Conservation (phyloP, 805 yeast species). For the Cyberlindnera petersonii region DNA sequence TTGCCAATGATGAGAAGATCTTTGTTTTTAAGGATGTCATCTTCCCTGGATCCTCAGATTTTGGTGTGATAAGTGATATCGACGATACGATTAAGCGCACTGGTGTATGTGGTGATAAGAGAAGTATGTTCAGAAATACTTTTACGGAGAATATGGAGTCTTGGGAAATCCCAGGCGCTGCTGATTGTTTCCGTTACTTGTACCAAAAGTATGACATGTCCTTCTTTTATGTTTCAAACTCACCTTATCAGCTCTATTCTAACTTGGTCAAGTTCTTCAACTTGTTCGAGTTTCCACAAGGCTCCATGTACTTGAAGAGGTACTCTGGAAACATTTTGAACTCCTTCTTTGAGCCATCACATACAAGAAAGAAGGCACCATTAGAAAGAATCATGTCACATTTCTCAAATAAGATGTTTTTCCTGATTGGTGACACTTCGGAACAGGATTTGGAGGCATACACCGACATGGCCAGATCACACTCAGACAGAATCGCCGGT, state of each 20-base stretch:
- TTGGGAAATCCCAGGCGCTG: conserved; percentile 74
- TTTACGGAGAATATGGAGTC: conserved; percentile 60
- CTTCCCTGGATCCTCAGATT: conserved; percentile 44
- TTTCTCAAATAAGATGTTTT: conserved; percentile 72
- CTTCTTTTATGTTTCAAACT: conserved; percentile 93
- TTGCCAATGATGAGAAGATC: conserved; percentile 44
- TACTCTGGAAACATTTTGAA: conserved; percentile 78
- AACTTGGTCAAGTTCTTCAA: conserved; percentile 47
- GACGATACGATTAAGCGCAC: conserved; percentile 93
- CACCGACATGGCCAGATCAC: conserved; percentile 55
- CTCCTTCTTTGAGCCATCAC: conserved; percentile 82
- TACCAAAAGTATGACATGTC: conserved; percentile 39
- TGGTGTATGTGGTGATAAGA: conserved; percentile 85
- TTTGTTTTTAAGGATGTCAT: conserved; percentile 43
- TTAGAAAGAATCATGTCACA: conserved; percentile 62
- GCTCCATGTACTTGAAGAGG: conserved; percentile 83
- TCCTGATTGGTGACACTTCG: conserved; percentile 92
- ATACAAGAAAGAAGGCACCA: conserved; percentile 69
- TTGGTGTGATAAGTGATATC: conserved; percentile 81
- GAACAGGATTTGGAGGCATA: conserved; percentile 95
- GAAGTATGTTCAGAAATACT: conserved; percentile 75
- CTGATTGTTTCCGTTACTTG: conserved; percentile 64
- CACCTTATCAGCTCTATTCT: conserved; percentile 83
- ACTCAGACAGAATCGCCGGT: conserved; percentile 63
- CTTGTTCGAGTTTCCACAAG: conserved; percentile 59